Evolutionary conservation across 106 monocot species (phyloP).

Genomic region (Dendrobium officinale): DNA sequence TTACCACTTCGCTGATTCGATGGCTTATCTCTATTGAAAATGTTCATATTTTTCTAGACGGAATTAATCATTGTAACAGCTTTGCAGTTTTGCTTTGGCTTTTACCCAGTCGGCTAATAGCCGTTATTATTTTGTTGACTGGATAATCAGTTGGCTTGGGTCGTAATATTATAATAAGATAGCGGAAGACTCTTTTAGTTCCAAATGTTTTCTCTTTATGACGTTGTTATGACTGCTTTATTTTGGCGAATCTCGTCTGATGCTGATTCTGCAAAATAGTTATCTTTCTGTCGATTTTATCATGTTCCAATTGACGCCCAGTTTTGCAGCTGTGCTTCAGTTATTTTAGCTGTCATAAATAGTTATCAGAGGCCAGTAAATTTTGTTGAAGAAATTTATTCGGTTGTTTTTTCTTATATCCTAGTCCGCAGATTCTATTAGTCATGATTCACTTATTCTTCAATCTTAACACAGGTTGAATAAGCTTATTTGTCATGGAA

Average conservation of each 20-base stretch:
- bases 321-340: no score
- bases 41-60: background rate
- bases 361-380: background rate
- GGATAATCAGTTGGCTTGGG: background rate
- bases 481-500: background rate
- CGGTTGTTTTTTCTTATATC: no score
- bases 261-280: background rate
- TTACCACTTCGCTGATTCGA: background rate
- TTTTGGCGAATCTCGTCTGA: background rate
- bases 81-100: background rate
- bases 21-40: background rate
- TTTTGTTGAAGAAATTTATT: background rate
- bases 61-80: background rate
- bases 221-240: background rate
- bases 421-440: background rate
- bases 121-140: background rate
- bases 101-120: background rate
- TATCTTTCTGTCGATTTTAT: background rate
- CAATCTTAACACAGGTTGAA: constrained; percentile 7
- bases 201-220: background rate
- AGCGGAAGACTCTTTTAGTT: no score
- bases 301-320: background rate
- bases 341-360: background rate
- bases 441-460: background rate
- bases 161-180: background rate